phyloP scores from a whole-genome alignment of 2,329 filamentous ascomycete genomes.

The Penicillium sp. region DNA sequence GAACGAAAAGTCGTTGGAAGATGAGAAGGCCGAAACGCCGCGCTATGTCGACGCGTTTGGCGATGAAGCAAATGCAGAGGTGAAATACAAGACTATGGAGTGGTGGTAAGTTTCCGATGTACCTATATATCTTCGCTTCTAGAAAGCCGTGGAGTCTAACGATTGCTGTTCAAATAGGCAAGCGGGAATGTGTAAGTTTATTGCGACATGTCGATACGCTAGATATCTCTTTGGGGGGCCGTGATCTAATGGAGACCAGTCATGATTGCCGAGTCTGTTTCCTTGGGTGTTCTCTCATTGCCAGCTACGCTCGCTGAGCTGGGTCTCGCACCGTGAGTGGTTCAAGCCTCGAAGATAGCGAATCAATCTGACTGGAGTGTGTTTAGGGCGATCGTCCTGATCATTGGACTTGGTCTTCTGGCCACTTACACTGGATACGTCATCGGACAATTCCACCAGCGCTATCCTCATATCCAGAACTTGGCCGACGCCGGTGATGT shows the following conservation, averaged over 20 bases:
- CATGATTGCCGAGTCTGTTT: slow-evolving; percentile 26
- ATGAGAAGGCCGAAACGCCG: slow-evolving; percentile 2
- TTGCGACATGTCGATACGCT: background rate
- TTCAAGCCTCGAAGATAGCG: background rate
- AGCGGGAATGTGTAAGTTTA: slow-evolving; percentile 24
- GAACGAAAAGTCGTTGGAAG: slow-evolving; percentile 9
- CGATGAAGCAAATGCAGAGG: slow-evolving; percentile 19
- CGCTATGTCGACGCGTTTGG: slow-evolving; percentile 21
- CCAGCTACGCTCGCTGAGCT: slow-evolving; percentile 19
- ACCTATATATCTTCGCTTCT: background rate
- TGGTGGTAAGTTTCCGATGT: slow-evolving; percentile 19
- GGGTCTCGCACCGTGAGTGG: slow-evolving; percentile 16
- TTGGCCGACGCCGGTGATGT: slow-evolving; percentile 66
- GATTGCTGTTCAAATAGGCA: slow-evolving; percentile 15
- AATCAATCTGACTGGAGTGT: too few relatives aligned
- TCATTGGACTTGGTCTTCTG: slow-evolving; percentile 54
- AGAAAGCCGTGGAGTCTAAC: too few relatives aligned
- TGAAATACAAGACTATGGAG: slow-evolving; percentile 26
- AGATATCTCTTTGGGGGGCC: background rate
- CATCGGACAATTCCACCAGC: slow-evolving; percentile 56
- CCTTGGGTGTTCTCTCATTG: slow-evolving; percentile 20
- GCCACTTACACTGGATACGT: slow-evolving; percentile 60
- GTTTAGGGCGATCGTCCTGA: slow-evolving; percentile 52
- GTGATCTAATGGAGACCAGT: slow-evolving; percentile 12
- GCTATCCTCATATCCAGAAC: slow-evolving; percentile 60